A percentile compares a stretch with the other conserved stretches of the same genome.
These are phyloP conservation scores for Blastocystis hominis DNA, from an alignment of 352 stramenopile species.

Conservation along the genomic window DNA sequence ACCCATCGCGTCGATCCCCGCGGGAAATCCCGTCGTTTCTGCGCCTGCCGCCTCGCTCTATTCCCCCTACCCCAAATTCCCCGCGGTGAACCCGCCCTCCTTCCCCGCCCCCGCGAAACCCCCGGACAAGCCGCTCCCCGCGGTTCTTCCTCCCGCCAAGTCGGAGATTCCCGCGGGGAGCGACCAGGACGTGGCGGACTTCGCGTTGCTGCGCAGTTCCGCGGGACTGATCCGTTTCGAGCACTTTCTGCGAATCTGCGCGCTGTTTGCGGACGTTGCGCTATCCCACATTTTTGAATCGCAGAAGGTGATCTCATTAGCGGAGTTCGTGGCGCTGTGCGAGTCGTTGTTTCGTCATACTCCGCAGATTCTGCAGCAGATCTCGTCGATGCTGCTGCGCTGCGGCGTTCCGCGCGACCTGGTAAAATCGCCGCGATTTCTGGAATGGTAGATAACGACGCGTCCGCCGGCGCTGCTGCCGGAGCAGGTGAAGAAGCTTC, in stretches of 20 bases:
- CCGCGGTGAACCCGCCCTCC: not conserved
- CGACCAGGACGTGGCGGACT: not conserved
- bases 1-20: not conserved
- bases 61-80: not conserved
- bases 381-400: not conserved
- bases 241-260: not conserved
- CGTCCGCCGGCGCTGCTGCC: not conserved
- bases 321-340: not conserved
- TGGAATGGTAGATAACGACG: not conserved
- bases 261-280: not conserved
- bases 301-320: conserved; percentile 18
- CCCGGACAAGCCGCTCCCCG: not conserved
- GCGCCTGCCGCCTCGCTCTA: not conserved
- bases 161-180: not conserved
- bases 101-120: not conserved
- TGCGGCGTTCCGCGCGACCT: not conserved
- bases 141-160: not conserved
- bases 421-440: not conserved
- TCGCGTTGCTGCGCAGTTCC: not conserved
- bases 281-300: not conserved
- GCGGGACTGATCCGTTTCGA: not conserved
- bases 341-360: not conserved
- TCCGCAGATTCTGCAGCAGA: not conserved
- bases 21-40: not conserved
- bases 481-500: conserved; percentile 44